Base-by-base conservation (phyloP, 2,329 filamentous ascomycete species). In the Phaeosphaeriaceae sp. region DNA sequence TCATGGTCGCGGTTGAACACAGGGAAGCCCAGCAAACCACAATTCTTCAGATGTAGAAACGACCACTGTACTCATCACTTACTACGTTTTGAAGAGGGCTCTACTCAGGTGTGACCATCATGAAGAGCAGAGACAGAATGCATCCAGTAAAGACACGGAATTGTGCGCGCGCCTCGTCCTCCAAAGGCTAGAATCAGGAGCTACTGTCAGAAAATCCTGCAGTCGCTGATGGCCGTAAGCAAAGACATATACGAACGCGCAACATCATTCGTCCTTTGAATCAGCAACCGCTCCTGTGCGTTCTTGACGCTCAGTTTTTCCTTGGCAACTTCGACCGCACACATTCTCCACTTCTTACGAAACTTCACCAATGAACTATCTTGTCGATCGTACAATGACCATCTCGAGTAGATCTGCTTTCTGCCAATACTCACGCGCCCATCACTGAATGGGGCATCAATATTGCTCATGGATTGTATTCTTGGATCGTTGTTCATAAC, bases 1-100 rank as follows among this genome's bases (percentile, higher is more conserved):
- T 61, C 53, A 41, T 46, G 42, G 60, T 58, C 52, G 47, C 56
- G 56, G 57, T 63, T 65, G 57, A 35, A 51, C 59, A 50, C 63
- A 65, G 63, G 62, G 66, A 60, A 61, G 34, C 39, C 54, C 57
- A 50, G 59, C 60, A 56, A 52, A 17, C 51, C 32, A 30, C 34
- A 40, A 36, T n/a, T n/a, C 33, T 38, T 43, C 41, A 42, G 45
- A 47, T 45, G 45, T 39, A 52, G 42, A 43, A 15, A 40, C 32
- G 23, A 52, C 50, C 40, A n/a, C 33, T 35, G n/a, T 23, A 44
- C 37, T 29, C 30, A 15, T 35, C 33, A 44, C 18, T 18, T 28
- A 32, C 15, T 20, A 6, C 9, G 28, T 18, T 12, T 13, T 16
- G 39, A 8, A 41, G 16, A 18, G 11, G 30, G 12, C 11, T 32